Conservation (phyloP, 73 alveolate species). For the Stentor coeruleus region DNA sequence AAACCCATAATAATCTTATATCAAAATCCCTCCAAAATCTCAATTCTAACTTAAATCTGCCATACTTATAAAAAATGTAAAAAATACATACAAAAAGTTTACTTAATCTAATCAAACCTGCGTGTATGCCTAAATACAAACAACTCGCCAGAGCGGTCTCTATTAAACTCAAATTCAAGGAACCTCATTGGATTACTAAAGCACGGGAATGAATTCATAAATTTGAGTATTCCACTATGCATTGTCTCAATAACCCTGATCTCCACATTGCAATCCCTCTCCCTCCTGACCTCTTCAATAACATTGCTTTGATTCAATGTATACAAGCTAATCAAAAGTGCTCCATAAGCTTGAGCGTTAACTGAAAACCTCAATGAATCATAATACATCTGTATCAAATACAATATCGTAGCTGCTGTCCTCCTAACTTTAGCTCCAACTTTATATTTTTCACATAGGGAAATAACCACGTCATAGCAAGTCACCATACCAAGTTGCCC, state of each 20-base stretch:
- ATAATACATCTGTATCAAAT: background rate
- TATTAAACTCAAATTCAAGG: background rate
- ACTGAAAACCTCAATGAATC: background rate
- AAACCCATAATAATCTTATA: too few relatives aligned
- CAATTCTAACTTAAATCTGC: too few relatives aligned
- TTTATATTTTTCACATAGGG: background rate
- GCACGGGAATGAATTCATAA: background rate
- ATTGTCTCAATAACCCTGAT: background rate
- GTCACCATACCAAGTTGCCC: background rate
- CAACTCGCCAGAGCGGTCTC: background rate
- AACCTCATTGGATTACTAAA: background rate
- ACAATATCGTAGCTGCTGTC: background rate
- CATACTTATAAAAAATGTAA: too few relatives aligned
- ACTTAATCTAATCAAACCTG: background rate
- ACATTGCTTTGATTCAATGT: background rate
- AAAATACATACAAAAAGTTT: background rate
- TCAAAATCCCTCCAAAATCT: too few relatives aligned
- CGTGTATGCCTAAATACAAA: background rate
- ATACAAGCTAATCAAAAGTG: background rate
- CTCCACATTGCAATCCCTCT: background rate
- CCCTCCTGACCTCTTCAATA: background rate
- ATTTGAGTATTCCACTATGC: background rate
- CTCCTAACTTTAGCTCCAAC: background rate
- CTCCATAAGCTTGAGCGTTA: background rate
- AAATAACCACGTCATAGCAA: background rate